Evolutionary conservation across 164 flowering plant species (phyloP).

Genomic region (Vitis riparia): DNA sequence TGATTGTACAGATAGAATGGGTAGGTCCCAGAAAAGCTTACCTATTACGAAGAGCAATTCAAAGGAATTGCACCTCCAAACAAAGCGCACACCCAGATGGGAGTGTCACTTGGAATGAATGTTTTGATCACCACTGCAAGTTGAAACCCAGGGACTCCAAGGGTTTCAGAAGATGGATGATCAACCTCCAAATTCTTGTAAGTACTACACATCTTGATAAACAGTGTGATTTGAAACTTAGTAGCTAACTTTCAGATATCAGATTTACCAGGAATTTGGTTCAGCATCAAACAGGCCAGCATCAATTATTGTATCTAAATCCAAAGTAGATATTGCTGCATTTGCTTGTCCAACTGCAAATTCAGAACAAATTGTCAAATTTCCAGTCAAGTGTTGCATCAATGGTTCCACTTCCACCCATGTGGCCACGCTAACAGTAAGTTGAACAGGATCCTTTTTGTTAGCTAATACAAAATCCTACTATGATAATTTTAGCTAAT

Average conservation of each 20-base stretch:
- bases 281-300: conserved; percentile 9
- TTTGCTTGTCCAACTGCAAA: conserved; percentile 7
- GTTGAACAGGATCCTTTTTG: neutral
- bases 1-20: conserved; percentile 25
- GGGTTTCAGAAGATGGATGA: conserved; percentile 18
- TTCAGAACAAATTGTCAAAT: conserved; percentile 13
- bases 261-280: conserved; percentile 15
- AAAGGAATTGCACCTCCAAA: conserved; percentile 15
- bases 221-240: neutral
- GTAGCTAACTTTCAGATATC: neutral
- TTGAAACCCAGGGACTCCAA: conserved; percentile 16
- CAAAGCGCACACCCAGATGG: conserved; percentile 17
- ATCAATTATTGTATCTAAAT: conserved; percentile 12
- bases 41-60: conserved; percentile 1
- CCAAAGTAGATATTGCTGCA: conserved; percentile 16
- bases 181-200: conserved; percentile 27
- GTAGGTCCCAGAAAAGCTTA: conserved; percentile 6
- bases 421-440: conserved; percentile 20
- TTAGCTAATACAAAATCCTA: neutral
- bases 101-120: conserved; percentile 24
- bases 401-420: conserved; percentile 8
- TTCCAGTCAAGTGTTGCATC: conserved; percentile 18
- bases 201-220: conserved; percentile 8
- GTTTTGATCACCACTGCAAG: conserved; percentile 23
- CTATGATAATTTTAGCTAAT: neutral